Percentiles rank a stretch among this genome's conserved stretches.
phyloP scores from a whole-genome alignment of 371 early-diverging fungal genomes.

The Haplosporangium sp. region DNA sequence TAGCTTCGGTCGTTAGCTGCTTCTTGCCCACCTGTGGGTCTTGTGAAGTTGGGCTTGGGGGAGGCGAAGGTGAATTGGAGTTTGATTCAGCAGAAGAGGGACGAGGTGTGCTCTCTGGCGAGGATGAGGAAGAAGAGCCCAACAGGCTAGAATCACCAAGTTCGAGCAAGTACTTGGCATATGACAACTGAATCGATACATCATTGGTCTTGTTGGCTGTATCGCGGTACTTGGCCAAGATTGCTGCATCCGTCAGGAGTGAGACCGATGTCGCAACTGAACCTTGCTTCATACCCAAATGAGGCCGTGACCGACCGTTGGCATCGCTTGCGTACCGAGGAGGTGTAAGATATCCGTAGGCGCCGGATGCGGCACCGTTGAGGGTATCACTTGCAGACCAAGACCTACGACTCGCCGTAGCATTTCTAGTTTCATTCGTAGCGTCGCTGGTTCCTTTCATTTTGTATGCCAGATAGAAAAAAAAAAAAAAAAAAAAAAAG shows the following conservation, averaged over 20 bases:
- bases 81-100: conserved; percentile 7
- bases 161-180: conserved; percentile 76
- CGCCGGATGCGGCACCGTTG: not conserved
- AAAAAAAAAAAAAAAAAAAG: conserved; percentile 5
- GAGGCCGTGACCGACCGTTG: conserved; percentile 8
- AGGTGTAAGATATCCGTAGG: conserved; percentile 26
- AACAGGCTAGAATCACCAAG: conserved; percentile 38
- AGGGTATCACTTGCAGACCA: conserved; percentile 40
- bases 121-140: conserved; percentile 1
- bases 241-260: conserved; percentile 37
- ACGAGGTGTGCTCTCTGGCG: not conserved
- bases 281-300: conserved; percentile 10
- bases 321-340: conserved; percentile 15
- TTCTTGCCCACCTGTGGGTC: conserved; percentile 23
- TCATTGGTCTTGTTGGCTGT: conserved; percentile 81
- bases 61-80: conserved; percentile 4
- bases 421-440: too few species aligned
- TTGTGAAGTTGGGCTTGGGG: conserved; percentile 17
- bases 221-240: conserved; percentile 66
- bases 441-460: not conserved
- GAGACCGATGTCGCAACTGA: conserved; percentile 45
- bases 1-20: conserved; percentile 63
- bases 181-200: conserved; percentile 72
- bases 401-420: conserved; percentile 19
- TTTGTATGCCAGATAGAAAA: not conserved